Conservation (phyloP, 2,329 filamentous ascomycete species). For the Penicillium polonicum region DNA sequence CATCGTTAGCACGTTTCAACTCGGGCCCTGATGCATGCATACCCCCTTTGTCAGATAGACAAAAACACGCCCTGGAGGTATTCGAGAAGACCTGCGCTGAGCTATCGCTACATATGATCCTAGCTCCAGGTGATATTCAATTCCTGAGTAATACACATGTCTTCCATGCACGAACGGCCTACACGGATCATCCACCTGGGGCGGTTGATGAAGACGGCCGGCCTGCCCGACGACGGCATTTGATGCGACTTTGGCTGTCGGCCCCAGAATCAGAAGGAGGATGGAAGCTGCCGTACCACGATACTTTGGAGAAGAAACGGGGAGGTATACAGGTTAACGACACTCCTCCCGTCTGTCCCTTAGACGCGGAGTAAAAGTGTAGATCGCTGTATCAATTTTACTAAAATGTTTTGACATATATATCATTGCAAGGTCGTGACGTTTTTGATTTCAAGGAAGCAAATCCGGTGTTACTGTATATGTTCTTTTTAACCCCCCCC, state of each 20-base stretch:
- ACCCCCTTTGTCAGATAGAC: constrained; percentile 26
- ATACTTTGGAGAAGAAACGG: constrained; percentile 28
- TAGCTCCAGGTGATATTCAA: constrained; percentile 30
- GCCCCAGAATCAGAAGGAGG: constrained; percentile 28
- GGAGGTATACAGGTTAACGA: constrained; percentile 32
- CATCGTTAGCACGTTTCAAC: constrained; percentile 68
- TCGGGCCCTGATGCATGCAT: constrained; percentile 43
- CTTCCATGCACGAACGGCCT: constrained; percentile 30
- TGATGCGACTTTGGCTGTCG: constrained; percentile 31
- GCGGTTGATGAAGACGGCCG: constrained; percentile 24
- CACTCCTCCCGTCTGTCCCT: constrained; percentile 24
- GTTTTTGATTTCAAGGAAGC: not conserved
- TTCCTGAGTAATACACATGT: constrained; percentile 30
- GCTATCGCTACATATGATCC: constrained; percentile 28
- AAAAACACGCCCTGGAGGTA: constrained; percentile 27
- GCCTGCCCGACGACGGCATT: constrained; percentile 23
- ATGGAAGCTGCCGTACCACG: constrained; percentile 29
- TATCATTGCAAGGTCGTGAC: not conserved
- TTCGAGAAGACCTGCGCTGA: constrained; percentile 28
- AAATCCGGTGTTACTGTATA: not conserved
- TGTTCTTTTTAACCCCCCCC: too few relatives aligned
- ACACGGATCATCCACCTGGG: constrained; percentile 27
- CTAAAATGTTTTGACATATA: not conserved
- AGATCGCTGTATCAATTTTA: not conserved
- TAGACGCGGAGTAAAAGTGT: constrained; percentile 25